phyloP scores from a whole-genome alignment of 257 asterid species.

The Paraleonurus japonicus region DNA sequence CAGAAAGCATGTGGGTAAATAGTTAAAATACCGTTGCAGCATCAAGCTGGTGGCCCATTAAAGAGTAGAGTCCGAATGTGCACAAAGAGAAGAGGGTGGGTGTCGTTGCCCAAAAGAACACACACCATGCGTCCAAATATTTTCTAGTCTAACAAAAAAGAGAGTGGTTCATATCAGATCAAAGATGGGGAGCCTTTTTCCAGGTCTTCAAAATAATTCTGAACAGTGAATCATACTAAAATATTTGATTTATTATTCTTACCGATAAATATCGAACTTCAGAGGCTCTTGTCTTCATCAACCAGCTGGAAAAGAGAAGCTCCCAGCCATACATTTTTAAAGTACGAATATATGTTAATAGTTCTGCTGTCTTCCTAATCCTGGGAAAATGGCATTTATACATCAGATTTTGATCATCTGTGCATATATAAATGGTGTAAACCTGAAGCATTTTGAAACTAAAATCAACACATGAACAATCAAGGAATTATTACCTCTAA shows the following conservation, averaged over 20 bases:
- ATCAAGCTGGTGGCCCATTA: slow-evolving; percentile 91
- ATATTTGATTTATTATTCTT: slow-evolving; percentile 25
- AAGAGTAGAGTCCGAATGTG: slow-evolving; percentile 89
- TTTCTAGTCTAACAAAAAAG: slow-evolving; percentile 71
- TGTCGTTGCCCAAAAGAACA: slow-evolving; percentile 98
- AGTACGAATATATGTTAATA: slow-evolving; percentile 76
- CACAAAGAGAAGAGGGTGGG: slow-evolving; percentile 92
- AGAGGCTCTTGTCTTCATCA: slow-evolving; percentile 77
- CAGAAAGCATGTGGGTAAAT: slow-evolving; percentile 5
- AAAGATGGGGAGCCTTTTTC: slow-evolving; percentile 15
- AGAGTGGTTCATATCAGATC: slow-evolving; percentile 23
- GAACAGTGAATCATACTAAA: not conserved
- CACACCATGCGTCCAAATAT: slow-evolving; percentile 99
- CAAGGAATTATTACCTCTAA: too few species aligned
- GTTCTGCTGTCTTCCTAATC: slow-evolving; percentile 80
- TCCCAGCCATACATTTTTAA: slow-evolving; percentile 97
- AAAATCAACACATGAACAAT: too few species aligned
- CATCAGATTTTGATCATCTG: slow-evolving; percentile 7
- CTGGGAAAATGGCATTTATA: slow-evolving; percentile 43
- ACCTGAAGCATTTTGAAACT: too few species aligned
- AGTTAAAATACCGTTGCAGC: slow-evolving; percentile 82
- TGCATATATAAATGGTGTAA: not conserved
- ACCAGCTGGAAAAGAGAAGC: slow-evolving; percentile 70
- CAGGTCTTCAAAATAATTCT: slow-evolving; percentile 1
- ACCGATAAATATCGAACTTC: slow-evolving; percentile 83